Conservation (phyloP, 768 basidiomycete species). For the Mycena haematopus region DNA sequence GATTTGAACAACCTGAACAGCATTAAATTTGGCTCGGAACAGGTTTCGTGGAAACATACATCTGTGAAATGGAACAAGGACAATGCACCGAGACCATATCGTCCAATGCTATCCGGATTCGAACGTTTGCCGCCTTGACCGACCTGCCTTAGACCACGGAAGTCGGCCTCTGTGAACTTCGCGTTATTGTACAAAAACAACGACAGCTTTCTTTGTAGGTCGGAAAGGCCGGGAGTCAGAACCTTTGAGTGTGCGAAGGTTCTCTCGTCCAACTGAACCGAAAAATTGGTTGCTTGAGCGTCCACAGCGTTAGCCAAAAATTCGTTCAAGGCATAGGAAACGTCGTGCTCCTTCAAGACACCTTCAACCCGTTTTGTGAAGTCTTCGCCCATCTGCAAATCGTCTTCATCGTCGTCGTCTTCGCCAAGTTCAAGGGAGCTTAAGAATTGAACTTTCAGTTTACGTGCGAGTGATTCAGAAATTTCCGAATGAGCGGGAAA, state of each 20-base stretch:
- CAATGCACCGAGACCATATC: slow-evolving; percentile 39
- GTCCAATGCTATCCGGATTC: slow-evolving; percentile 35
- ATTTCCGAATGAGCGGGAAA: slow-evolving; percentile 10
- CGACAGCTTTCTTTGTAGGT: slow-evolving; percentile 27
- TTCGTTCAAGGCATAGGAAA: slow-evolving; percentile 35
- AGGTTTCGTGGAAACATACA: slow-evolving; percentile 22
- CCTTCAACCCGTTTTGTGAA: slow-evolving; percentile 33
- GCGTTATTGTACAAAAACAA: slow-evolving; percentile 38
- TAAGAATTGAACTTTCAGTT: slow-evolving; percentile 22
- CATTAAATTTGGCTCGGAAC: neutral
- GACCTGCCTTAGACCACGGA: slow-evolving; percentile 35
- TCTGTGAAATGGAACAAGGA: slow-evolving; percentile 40
- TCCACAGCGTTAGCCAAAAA: slow-evolving; percentile 40
- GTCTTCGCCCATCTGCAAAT: slow-evolving; percentile 37
- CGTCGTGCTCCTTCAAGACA: slow-evolving; percentile 34
- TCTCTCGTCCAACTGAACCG: slow-evolving; percentile 30
- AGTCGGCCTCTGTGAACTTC: slow-evolving; percentile 34
- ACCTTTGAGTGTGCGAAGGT: slow-evolving; percentile 22
- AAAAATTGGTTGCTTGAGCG: slow-evolving; percentile 33
- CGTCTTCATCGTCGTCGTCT: slow-evolving; percentile 27
- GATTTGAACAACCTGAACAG: slow-evolving; percentile 34
- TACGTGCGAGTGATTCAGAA: slow-evolving; percentile 21
- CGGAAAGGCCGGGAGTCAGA: slow-evolving; percentile 17
- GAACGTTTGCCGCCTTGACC: slow-evolving; percentile 37
- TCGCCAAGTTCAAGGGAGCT: slow-evolving; percentile 27